Evolutionary conservation across 139 green algal species (phyloP).

Genomic region (Coccomyxa sp.): DNA sequence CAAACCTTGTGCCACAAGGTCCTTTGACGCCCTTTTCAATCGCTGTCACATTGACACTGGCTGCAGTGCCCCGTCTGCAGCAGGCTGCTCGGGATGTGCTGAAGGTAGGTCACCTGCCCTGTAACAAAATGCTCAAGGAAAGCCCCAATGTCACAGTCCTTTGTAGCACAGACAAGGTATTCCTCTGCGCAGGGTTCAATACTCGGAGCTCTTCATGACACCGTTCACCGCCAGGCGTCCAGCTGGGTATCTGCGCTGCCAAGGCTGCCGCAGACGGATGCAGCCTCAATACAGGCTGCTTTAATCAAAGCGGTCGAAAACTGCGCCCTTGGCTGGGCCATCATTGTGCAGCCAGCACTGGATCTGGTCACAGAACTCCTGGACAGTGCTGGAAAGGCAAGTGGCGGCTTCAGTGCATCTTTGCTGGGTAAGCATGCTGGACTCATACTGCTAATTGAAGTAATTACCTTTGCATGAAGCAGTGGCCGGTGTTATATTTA

Average conservation of each 20-base stretch:
- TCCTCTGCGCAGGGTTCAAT: background rate
- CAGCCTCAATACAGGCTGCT: background rate
- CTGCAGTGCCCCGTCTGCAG: background rate
- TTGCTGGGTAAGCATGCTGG: background rate
- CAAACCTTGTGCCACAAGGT: background rate
- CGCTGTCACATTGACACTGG: background rate
- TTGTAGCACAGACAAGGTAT: background rate
- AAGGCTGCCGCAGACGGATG: background rate
- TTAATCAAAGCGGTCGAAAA: background rate
- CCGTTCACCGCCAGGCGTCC: background rate
- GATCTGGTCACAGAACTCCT: background rate
- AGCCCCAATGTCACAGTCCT: background rate
- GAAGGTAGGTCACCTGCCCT: background rate
- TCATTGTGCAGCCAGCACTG: background rate
- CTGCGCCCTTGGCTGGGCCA: background rate
- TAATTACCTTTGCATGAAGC: no score
- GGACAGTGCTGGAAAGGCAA: background rate
- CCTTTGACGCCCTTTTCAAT: background rate
- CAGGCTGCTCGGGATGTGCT: background rate
- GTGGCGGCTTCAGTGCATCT: background rate
- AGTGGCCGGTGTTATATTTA: no score
- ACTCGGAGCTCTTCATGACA: background rate
- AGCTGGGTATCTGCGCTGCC: background rate
- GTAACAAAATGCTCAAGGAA: background rate
- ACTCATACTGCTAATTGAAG: no score